Evolutionary conservation across 345 rosid species (phyloP).

Genomic region (Laguncularia racemosa): DNA sequence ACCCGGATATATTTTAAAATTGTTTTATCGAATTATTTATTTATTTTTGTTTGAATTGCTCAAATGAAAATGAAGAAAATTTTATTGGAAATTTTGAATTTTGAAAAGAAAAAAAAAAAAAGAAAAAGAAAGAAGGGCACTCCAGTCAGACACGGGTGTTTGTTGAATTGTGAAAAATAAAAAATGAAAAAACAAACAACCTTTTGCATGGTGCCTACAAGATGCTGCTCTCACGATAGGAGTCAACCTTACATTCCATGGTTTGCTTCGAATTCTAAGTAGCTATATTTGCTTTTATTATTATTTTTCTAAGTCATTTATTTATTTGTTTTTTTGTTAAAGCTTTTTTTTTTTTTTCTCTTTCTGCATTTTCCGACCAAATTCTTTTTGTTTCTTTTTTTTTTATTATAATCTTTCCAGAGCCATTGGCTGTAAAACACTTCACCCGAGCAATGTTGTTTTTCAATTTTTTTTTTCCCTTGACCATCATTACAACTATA

Average conservation of each 20-base stretch:
- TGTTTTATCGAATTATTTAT: not conserved
- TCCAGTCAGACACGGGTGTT: constrained; percentile 18
- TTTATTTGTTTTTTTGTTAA: not conserved
- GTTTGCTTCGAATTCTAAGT: constrained; percentile 21
- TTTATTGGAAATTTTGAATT: too few species aligned
- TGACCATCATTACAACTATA: too few species aligned
- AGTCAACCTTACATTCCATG: constrained; percentile 3
- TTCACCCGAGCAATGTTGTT: too few species aligned
- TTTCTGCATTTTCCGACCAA: not conserved
- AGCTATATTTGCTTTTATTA: constrained; percentile 8
- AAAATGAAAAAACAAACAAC: constrained; percentile 9
- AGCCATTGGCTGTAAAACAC: too few species aligned
- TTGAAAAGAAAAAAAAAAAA: not conserved
- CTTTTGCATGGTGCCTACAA: constrained; percentile 16
- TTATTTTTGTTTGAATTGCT: too few species aligned
- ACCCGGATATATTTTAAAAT: constrained; percentile 10
- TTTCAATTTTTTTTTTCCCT: too few species aligned
- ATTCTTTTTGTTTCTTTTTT: too few species aligned
- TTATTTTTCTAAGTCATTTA: not conserved
- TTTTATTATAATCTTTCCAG: too few species aligned
- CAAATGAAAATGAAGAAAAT: too few species aligned
- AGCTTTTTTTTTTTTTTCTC: not conserved
- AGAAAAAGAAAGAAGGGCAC: not conserved
- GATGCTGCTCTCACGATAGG: constrained; percentile 8
- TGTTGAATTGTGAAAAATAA: not conserved